phyloP scores from a whole-genome alignment of 768 basidiomycete genomes.

The Xerocomellus chrysenteron region DNA sequence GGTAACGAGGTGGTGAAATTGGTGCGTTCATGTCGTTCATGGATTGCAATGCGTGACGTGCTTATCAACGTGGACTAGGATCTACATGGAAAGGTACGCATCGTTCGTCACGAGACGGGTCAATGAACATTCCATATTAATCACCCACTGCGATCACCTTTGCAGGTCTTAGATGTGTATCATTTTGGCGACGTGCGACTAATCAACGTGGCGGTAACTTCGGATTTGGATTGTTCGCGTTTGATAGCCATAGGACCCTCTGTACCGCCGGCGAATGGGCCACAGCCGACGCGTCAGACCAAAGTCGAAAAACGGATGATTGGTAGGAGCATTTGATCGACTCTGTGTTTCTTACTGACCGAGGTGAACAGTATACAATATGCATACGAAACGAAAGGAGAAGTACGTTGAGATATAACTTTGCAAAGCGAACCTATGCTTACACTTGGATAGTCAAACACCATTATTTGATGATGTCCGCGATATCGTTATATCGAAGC shows the following conservation, averaged over 20 bases:
- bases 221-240: conserved; percentile 44
- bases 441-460: conserved; percentile 39
- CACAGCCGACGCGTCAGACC: conserved; percentile 46
- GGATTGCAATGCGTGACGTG: not conserved
- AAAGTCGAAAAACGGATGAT: conserved; percentile 53
- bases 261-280: conserved; percentile 38
- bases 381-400: conserved; percentile 44
- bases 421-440: not conserved
- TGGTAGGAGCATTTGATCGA: conserved; percentile 31
- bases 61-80: conserved; percentile 32
- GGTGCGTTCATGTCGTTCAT: conserved; percentile 26
- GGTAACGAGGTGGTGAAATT: conserved; percentile 44
- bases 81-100: conserved; percentile 37
- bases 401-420: conserved; percentile 34
- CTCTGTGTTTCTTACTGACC: conserved; percentile 2
- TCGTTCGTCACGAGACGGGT: not conserved
- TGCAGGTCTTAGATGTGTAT: conserved; percentile 40
- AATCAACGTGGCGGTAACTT: conserved; percentile 51
- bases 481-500: conserved; percentile 47
- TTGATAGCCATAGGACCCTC: conserved; percentile 49
- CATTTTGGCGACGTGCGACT: conserved; percentile 43
- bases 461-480: conserved; percentile 54
- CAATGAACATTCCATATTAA: not conserved
- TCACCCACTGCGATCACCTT: not conserved
- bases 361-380: conserved; percentile 43